Evolutionary conservation across 163 green algal species (phyloP), one percentile per base, ranked within the genome.

Genomic region (Trebouxiophyceae sp.): DNA sequence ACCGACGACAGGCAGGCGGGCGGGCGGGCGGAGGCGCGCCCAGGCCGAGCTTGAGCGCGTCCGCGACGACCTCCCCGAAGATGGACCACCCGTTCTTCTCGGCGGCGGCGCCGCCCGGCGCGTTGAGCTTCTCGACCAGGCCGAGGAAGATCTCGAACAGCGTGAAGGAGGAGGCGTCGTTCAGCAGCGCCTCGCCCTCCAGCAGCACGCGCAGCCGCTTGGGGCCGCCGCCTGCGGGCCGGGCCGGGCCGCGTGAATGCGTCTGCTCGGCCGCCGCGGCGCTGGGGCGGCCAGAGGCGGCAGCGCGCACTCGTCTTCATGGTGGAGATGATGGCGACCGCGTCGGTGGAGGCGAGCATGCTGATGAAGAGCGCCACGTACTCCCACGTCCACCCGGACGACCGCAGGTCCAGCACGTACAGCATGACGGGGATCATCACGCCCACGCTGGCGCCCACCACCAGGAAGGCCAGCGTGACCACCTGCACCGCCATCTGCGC

Each of bases 291-390:
- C 45, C 19, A 45, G 59, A 62, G 27, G 27, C 7, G 22, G 16
- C 6, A 44, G 6, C 5, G 44, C 62, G 20, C 54, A 79, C 72
- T 69, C 33, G 60, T 61, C 60, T 91, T 89, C 24, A 95, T 79
- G 22, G 85, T 79, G 24, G 84, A 76, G 2, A 85, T 71, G 33
- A 93, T 89, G 26, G 91, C 87, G 5, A 97, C 84, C 3, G 91
- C 89, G 66, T 97, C 91, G 2, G 91, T 97, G 60, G 78, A 87
- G 1, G 88, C 86, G 6, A 96, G 78, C 75, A 96, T 96, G 50
- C 78, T 76, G 7, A 79, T 76, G 71, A 97, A 91, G 12, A 97
- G 81, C 6, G 82, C 89, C 8, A 79, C 86, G 58, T 97, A 82
- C 24, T 84, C 78, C 83, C 89, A 95, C 16, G 67, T 80, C 76